Percentiles rank a stretch among this genome's conserved stretches.
Conservation (phyloP, 345 rosid genomes). For the Populus pruinosa region DNA sequence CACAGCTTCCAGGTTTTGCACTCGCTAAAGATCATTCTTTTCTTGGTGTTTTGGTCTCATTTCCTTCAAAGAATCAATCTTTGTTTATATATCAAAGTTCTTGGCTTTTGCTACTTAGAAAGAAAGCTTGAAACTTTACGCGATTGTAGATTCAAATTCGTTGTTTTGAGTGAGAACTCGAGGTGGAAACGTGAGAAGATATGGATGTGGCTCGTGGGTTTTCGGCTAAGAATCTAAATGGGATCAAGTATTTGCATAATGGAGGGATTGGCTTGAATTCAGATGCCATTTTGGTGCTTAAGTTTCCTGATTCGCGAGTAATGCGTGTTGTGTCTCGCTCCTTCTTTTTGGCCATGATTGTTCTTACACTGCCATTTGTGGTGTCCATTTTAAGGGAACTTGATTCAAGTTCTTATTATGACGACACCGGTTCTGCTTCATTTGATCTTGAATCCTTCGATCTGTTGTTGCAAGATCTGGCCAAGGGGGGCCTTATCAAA, state of each 20-base stretch:
- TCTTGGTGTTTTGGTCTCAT: neutral
- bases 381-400: constrained; percentile 24
- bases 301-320: constrained; percentile 40
- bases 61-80: constrained; percentile 3
- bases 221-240: constrained; percentile 13
- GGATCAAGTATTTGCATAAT: constrained; percentile 19
- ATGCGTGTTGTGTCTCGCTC: constrained; percentile 41
- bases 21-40: constrained; percentile 35
- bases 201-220: constrained; percentile 27
- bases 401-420: constrained; percentile 8
- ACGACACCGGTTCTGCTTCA: constrained; percentile 15
- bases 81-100: constrained; percentile 7
- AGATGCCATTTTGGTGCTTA: constrained; percentile 30
- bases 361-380: constrained; percentile 36
- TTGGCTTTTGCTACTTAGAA: constrained; percentile 19
- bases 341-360: constrained; percentile 36
- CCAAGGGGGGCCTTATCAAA: constrained; percentile 44
- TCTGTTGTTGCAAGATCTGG: constrained; percentile 37
- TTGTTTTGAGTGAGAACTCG: neutral
- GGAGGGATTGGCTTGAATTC: constrained; percentile 17
- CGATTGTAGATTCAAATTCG: neutral
- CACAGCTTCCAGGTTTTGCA: constrained; percentile 58
- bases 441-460: constrained; percentile 31
- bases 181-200: neutral
- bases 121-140: neutral